phyloP scores from a whole-genome alignment of 805 yeast species.

The Saccharomyces paradoxus region DNA sequence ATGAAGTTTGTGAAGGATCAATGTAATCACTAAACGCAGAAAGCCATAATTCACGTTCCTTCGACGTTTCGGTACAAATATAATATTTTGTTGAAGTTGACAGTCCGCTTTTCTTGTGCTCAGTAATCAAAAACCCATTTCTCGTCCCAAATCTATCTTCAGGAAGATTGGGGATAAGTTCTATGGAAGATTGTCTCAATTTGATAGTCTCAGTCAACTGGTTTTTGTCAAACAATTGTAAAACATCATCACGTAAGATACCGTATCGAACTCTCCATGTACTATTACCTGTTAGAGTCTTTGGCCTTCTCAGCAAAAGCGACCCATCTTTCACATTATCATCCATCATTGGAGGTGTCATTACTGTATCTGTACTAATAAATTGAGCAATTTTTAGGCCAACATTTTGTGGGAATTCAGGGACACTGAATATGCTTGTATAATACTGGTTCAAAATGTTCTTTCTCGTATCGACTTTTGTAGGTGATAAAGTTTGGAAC shows the following conservation, averaged over 20 bases:
- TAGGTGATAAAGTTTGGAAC: constrained; percentile 49
- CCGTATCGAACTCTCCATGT: constrained; percentile 67
- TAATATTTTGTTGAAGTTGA: constrained; percentile 43
- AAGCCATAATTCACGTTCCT: constrained; percentile 71
- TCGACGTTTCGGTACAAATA: constrained; percentile 72
- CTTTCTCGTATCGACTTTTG: constrained; percentile 55
- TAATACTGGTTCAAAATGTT: constrained; percentile 52
- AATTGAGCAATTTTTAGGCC: constrained; percentile 51
- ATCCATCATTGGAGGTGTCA: constrained; percentile 42
- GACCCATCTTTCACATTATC: constrained; percentile 58
- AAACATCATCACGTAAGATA: constrained; percentile 49
- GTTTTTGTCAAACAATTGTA: constrained; percentile 53
- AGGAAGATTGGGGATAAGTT: constrained; percentile 32
- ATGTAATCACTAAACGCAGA: constrained; percentile 34
- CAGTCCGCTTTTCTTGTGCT: constrained; percentile 34
- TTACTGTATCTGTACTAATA: constrained; percentile 61
- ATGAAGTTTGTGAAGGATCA: constrained; percentile 10
- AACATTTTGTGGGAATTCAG: constrained; percentile 48
- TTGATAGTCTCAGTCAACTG: constrained; percentile 38
- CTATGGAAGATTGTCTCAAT: constrained; percentile 31
- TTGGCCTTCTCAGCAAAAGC: constrained; percentile 52
- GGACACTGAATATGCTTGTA: constrained; percentile 45
- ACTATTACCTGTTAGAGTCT: constrained; percentile 43
- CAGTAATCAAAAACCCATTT: constrained; percentile 32
- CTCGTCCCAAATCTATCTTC: constrained; percentile 31